A percentile compares a stretch with the other conserved stretches of the same genome.
These are phyloP conservation scores for Peronosclerospora sorghi DNA, from an alignment of 352 stramenopile species.

Conservation along the genomic window DNA sequence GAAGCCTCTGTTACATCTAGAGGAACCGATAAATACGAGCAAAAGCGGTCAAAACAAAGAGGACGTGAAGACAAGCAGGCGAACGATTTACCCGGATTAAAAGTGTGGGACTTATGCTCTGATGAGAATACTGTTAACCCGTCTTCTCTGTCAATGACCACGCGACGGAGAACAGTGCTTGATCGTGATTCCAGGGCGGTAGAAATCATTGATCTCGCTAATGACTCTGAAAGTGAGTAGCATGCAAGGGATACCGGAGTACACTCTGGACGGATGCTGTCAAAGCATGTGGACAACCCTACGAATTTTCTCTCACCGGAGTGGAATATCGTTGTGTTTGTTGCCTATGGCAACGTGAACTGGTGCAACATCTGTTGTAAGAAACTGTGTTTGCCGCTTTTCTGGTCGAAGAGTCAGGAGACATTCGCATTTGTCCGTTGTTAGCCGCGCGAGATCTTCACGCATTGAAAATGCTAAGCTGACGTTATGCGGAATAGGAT, in stretches of 20 bases:
- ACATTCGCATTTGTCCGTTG: conserved; percentile 25
- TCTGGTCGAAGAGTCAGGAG: conserved; percentile 8
- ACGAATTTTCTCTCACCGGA: conserved; percentile 20
- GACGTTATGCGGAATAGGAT: conserved; percentile 70
- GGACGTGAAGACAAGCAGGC: conserved; percentile 4
- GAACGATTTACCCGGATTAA: conserved; percentile 10
- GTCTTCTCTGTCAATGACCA: conserved; percentile 17
- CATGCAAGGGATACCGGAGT: background rate
- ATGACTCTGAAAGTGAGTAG: conserved; percentile 38
- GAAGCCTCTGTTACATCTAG: background rate
- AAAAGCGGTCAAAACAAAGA: conserved; percentile 10
- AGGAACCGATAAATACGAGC: conserved; percentile 10
- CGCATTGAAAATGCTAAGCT: conserved; percentile 62
- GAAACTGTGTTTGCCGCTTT: conserved; percentile 11
- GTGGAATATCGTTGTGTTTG: conserved; percentile 67
- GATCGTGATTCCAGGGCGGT: conserved; percentile 4
- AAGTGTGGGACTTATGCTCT: conserved; percentile 29
- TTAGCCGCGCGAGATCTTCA: conserved; percentile 32
- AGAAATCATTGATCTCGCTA: conserved; percentile 38
- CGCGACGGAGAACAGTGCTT: conserved; percentile 7
- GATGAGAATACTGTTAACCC: conserved; percentile 21
- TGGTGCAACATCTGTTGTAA: conserved; percentile 15
- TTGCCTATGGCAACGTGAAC: conserved; percentile 72
- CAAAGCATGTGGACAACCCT: background rate
- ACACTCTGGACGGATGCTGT: background rate